A percentile compares a stretch with the other conserved stretches of the same genome.
These are phyloP conservation scores for Aspergillus egyptiacus DNA, from an alignment of 495 filamentous ascomycete species.

Conservation along the genomic window DNA sequence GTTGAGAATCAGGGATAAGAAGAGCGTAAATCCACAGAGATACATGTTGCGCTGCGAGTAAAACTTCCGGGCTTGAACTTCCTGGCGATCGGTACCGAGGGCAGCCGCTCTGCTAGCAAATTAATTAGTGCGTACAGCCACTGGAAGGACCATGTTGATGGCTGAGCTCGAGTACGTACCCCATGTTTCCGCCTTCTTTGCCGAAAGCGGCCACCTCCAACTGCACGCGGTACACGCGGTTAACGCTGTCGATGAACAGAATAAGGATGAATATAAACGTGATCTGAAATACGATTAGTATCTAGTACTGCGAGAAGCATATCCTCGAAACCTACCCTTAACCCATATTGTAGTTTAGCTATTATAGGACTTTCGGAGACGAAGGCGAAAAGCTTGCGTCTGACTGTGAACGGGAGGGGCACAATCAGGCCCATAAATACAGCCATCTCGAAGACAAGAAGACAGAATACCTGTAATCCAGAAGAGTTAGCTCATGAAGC, in stretches of 20 bases:
- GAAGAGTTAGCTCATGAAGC: conserved; percentile 3
- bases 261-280: conserved; percentile 98
- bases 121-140: conserved; percentile 5
- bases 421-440: conserved; percentile 90
- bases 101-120: conserved; percentile 51
- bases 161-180: conserved; percentile 30
- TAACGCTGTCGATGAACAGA: conserved; percentile 96
- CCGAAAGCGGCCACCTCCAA: conserved; percentile 65
- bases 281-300: conserved; percentile 53
- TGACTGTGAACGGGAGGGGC: conserved; percentile 79
- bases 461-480: conserved; percentile 71
- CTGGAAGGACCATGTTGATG: not conserved
- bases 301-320: not conserved
- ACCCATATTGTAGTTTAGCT: conserved; percentile 73
- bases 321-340: conserved; percentile 53
- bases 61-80: conserved; percentile 98
- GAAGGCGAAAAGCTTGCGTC: conserved; percentile 86
- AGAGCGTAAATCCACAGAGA: conserved; percentile 97
- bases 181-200: conserved; percentile 41
- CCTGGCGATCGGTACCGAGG: conserved; percentile 86
- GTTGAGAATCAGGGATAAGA: conserved; percentile 98
- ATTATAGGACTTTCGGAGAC: conserved; percentile 82
- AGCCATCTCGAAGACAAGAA: conserved; percentile 88
- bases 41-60: conserved; percentile 99
- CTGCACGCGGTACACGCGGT: conserved; percentile 96